Conservation (phyloP, 768 basidiomycete species). For the Suillus luteus region DNA sequence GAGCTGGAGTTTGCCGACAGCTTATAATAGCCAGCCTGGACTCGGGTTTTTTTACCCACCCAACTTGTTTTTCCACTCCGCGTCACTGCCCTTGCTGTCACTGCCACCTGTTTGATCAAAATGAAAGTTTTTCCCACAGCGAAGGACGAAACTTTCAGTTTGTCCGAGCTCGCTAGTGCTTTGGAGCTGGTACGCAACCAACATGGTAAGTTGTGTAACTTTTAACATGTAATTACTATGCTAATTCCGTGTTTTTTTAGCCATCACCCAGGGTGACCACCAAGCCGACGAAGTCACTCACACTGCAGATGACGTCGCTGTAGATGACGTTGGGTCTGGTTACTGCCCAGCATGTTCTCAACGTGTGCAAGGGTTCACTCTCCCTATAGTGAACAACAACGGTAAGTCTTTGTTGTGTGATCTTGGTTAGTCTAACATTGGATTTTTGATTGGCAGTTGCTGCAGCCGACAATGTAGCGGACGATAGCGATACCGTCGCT, state of each 20-base stretch:
- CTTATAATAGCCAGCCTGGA: background rate
- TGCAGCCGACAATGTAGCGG: no score
- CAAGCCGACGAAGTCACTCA: no score
- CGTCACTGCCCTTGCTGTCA: background rate
- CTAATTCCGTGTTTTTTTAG: background rate
- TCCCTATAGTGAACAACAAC: no score
- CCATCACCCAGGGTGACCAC: no score
- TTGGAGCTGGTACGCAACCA: background rate
- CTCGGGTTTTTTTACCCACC: background rate
- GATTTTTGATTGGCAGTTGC: no score
- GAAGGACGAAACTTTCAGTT: background rate
- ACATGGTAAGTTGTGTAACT: background rate
- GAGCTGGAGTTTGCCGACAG: background rate
- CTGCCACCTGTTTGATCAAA: conserved; percentile 1
- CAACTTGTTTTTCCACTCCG: background rate
- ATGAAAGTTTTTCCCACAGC: background rate
- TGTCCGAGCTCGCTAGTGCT: background rate
- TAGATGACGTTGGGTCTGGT: no score
- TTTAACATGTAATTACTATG: background rate
- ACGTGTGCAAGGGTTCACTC: no score
- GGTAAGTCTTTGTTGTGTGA: no score
- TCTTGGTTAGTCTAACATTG: no score
- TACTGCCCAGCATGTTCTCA: no score
- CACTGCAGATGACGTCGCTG: no score
- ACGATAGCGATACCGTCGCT: no score